Conservation (phyloP, 257 asterid species). For the Asclepias syriaca region DNA sequence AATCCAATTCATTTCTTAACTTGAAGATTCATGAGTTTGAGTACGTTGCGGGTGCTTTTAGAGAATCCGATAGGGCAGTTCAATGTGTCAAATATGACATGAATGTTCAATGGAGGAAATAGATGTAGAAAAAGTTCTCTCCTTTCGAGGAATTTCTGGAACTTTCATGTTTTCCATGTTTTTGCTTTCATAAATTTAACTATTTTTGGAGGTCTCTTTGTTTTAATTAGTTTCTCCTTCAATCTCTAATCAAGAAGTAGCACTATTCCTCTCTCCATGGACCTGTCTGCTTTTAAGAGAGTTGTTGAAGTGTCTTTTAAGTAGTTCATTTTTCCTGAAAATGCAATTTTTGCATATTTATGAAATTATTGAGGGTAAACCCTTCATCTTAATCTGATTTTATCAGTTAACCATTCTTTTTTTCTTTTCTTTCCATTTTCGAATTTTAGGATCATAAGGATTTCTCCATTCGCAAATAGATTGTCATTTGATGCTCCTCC, state of each 20-base stretch:
- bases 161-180: neutral
- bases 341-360: neutral
- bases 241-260: neutral
- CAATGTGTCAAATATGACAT: neutral
- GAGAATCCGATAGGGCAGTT: neutral
- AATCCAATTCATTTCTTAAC: neutral
- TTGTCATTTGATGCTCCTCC: constrained; percentile 89
- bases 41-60: neutral
- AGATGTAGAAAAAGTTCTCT: neutral
- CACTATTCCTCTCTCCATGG: neutral
- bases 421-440: neutral
- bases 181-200: neutral
- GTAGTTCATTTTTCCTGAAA: neutral
- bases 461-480: constrained; percentile 95
- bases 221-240: neutral
- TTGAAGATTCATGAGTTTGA: neutral
- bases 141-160: neutral
- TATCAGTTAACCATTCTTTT: neutral
- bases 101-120: neutral
- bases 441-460: constrained; percentile 68
- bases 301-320: neutral
- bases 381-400: neutral
- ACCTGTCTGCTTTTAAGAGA: neutral
- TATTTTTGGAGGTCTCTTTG: neutral
- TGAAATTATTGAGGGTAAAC: neutral